Percentiles rank a stretch among this genome's conserved stretches.
Evolutionary conservation across 164 flowering plant genomes (phyloP).

Genomic region (Piper betle): DNA sequence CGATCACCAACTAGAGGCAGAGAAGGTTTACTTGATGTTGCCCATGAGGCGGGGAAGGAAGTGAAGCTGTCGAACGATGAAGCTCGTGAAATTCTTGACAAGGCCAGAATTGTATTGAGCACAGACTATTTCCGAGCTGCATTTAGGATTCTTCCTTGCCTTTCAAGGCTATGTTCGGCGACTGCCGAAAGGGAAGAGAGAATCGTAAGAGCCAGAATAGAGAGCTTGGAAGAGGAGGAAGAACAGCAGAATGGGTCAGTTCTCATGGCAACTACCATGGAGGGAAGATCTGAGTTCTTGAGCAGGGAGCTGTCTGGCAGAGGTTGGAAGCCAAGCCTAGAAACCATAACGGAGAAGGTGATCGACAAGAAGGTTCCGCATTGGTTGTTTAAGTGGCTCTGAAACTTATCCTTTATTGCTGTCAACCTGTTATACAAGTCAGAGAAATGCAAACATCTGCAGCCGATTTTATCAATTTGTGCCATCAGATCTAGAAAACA

Average conservation of each 20-base stretch:
- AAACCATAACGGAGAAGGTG: slow-evolving; percentile 24
- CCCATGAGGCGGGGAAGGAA: slow-evolving; percentile 41
- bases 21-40: slow-evolving; percentile 53
- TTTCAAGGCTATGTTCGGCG: slow-evolving; percentile 24
- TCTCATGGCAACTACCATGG: slow-evolving; percentile 6
- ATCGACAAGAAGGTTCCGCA: slow-evolving; percentile 18
- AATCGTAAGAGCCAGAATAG: not conserved
- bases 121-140: slow-evolving; percentile 17
- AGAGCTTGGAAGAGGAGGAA: slow-evolving; percentile 2
- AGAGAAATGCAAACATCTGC: no score
- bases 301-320: slow-evolving; percentile 27
- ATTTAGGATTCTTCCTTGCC: slow-evolving; percentile 26
- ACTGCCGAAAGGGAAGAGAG: slow-evolving; percentile 3
- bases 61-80: slow-evolving; percentile 31
- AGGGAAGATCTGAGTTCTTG: slow-evolving; percentile 17
- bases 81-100: slow-evolving; percentile 22
- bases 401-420: no score
- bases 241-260: slow-evolving; percentile 8
- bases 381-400: slow-evolving; percentile 10
- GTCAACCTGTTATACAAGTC: no score
- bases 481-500: no score
- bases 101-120: slow-evolving; percentile 21
- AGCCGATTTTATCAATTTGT: no score
- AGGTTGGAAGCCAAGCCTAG: slow-evolving; percentile 34
- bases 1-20: slow-evolving; percentile 43